These are phyloP conservation scores for Tulasnella sp. DNA, from an alignment of 768 basidiomycete genomes.

Conservation along the genomic window DNA sequence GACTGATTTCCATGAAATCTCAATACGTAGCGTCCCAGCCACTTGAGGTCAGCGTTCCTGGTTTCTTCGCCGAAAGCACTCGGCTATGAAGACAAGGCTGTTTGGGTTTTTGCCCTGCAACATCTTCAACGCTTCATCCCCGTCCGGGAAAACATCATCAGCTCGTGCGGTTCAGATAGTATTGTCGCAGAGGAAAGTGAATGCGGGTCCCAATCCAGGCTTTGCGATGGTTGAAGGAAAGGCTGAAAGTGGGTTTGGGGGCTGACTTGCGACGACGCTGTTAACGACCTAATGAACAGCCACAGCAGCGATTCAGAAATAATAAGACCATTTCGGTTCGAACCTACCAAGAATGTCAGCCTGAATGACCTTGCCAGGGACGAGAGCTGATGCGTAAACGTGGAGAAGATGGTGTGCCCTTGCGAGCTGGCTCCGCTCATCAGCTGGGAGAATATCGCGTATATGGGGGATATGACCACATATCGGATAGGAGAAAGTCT, in stretches of 20 bases:
- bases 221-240: constrained; percentile 15
- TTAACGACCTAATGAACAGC: constrained; percentile 6
- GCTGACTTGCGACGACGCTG: constrained; percentile 3
- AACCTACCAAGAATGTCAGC: constrained; percentile 14
- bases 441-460: constrained; percentile 4
- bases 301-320: neutral
- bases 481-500: constrained; percentile 3
- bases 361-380: neutral
- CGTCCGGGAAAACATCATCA: constrained; percentile 12
- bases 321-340: neutral
- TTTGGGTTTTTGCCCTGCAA: neutral
- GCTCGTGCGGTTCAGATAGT: constrained; percentile 9
- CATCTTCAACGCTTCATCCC: constrained; percentile 2
- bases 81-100: constrained; percentile 6
- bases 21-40: neutral
- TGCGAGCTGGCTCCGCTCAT: constrained; percentile 2
- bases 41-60: neutral
- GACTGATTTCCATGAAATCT: neutral
- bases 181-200: constrained; percentile 17
- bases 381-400: constrained; percentile 17
- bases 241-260: constrained; percentile 10
- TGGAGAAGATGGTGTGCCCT: constrained; percentile 18
- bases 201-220: constrained; percentile 15
- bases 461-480: constrained; percentile 11
- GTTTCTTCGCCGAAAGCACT: constrained; percentile 13